Base-by-base conservation (phyloP, 805 yeast species). In the Middelhovenomyces tepae region DNA sequence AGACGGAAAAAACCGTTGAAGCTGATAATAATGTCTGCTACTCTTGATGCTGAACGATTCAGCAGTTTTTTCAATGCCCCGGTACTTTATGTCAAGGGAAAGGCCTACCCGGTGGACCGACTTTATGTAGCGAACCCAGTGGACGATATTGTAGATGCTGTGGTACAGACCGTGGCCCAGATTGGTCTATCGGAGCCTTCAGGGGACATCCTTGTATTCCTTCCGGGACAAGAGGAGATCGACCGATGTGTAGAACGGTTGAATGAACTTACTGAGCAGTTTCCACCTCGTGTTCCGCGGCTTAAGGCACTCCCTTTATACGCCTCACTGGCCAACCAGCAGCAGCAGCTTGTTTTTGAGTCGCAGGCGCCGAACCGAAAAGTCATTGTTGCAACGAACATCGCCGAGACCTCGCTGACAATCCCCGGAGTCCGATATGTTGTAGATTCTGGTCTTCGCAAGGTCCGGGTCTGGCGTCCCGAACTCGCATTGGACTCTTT, bases 201-300 rank as follows among this genome's bases (percentile, higher is more conserved):
- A 20, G 98, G 99, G 28, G 98, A 91, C 54, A 72, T 91, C n/a
- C 59, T 91, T 18, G 89, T 89, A 35, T 91, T 91, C 51, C 60
- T 91, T 35, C 87, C 97, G 0, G 98, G 98, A 41, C 98, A 91
- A 56, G 98, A 91, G 51, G 98, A 91, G 51, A 91, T 91, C 54
- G 98, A 91, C 53, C 79, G 79, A 45, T 78, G 82, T 9, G 85
- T 75, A 1, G 69, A 71, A 10, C 57, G 78, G 1, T 58, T 91
- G 35, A 68, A 62, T 35, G 67, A 69, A 23, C 33, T 44, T 5
- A 70, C 87, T 1, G 80, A 81, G 1, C 66, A 69, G 28, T 55
- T 87, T 18, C 84, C 89, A 0, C 71, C 65, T 37, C 79, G 74
- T 23, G 86, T 87, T 0, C 96, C 96, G 0, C 46, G 67, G 14